Percentiles rank a stretch among this genome's conserved stretches.
These are phyloP conservation scores for Hypoxylon fuscum DNA, from an alignment of 495 filamentous ascomycete genomes.

Conservation along the genomic window DNA sequence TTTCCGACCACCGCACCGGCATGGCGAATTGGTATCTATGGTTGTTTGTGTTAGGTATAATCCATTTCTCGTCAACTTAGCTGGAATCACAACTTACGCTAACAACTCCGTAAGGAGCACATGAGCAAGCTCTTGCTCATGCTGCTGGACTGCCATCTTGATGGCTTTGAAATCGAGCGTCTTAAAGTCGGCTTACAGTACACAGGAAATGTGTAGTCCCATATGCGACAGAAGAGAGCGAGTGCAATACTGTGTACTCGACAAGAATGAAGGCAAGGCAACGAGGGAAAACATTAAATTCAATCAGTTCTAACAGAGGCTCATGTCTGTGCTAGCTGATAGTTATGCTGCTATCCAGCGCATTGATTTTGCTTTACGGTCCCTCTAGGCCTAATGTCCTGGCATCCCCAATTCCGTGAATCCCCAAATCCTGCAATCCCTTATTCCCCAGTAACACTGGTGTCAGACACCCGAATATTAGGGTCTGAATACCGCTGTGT, in stretches of 20 bases:
- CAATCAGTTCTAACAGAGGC: background rate
- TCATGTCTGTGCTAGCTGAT: background rate
- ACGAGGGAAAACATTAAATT: conserved; percentile 4
- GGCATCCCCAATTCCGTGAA: conserved; percentile 38
- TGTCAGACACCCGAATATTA: conserved; percentile 12
- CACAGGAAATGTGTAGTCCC: background rate
- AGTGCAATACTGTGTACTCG: background rate
- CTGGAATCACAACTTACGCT: conserved; percentile 64
- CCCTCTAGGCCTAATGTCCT: conserved; percentile 22
- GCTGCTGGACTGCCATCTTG: conserved; percentile 21
- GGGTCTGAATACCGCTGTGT: conserved; percentile 8
- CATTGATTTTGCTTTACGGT: background rate
- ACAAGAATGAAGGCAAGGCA: background rate
- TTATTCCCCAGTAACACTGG: conserved; percentile 24
- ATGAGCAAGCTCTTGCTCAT: conserved; percentile 87
- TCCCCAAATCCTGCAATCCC: conserved; percentile 42
- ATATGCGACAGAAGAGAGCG: background rate
- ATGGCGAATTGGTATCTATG: conserved; percentile 79
- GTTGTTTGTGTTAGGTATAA: conserved; percentile 10
- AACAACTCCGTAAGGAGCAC: conserved; percentile 89
- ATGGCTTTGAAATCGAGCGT: background rate
- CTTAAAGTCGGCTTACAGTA: background rate
- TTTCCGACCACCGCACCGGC: conserved; percentile 91
- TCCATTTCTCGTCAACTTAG: background rate
- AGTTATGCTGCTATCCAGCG: conserved; percentile 22